phyloP scores from a whole-genome alignment of 2,329 filamentous ascomycete genomes.

The Fusarium sp. region DNA sequence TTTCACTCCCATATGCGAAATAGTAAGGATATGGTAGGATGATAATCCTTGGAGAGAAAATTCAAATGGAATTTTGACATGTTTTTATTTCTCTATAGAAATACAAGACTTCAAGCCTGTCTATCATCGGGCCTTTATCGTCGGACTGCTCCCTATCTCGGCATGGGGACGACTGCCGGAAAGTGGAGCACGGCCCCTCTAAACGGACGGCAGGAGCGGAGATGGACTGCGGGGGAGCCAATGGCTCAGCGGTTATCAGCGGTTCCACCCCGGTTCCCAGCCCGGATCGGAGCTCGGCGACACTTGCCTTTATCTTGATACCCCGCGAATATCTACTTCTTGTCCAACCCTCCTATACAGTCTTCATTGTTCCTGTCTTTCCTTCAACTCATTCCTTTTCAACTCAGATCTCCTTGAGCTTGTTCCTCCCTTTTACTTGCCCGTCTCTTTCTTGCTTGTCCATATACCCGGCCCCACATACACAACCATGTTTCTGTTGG shows the following conservation, averaged over 20 bases:
- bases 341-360: neutral
- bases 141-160: neutral
- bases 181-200: neutral
- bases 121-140: neutral
- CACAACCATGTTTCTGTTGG: conserved; percentile 55
- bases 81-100: neutral
- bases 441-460: neutral
- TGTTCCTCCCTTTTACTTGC: neutral
- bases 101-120: neutral
- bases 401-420: neutral
- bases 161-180: neutral
- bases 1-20: neutral
- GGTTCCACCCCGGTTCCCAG: conserved; percentile 23
- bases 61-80: neutral
- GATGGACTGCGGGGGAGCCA: conserved; percentile 24
- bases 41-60: no score
- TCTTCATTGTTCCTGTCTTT: neutral
- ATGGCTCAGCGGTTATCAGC: conserved; percentile 26
- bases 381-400: neutral
- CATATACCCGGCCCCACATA: neutral
- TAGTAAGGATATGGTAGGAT: neutral
- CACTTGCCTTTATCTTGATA: conserved; percentile 14
- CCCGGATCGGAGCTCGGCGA: conserved; percentile 7
- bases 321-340: conserved; percentile 12
- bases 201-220: conserved; percentile 13